phyloP scores from a whole-genome alignment of 176 grass and related monocot species.

The Raddia distichophylla region DNA sequence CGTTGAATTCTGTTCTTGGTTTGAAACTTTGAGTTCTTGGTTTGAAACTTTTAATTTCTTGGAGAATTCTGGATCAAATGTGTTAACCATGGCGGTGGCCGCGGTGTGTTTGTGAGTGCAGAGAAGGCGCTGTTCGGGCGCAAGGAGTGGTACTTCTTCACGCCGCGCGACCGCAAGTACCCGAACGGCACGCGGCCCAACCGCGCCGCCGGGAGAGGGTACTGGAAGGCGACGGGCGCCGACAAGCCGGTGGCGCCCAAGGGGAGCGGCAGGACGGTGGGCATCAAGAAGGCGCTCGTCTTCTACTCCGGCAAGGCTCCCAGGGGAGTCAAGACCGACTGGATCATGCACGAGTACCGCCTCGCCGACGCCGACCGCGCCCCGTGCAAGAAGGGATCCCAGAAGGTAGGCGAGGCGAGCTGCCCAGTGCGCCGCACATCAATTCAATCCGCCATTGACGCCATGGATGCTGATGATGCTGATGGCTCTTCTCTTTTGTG shows the following conservation, averaged over 20 bases:
- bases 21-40: not conserved
- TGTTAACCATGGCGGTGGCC: not conserved
- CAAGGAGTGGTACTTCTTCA: constrained; percentile 87
- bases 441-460: not conserved
- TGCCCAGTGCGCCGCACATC: not conserved
- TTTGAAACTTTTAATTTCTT: not conserved
- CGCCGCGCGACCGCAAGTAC: constrained; percentile 80
- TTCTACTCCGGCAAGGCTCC: constrained; percentile 83
- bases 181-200: constrained; percentile 75
- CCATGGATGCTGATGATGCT: not conserved
- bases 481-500: not conserved
- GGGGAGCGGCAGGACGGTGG: constrained; percentile 38
- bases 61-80: not conserved
- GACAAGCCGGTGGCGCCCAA: constrained; percentile 60
- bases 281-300: constrained; percentile 77
- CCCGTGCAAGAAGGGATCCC: constrained; percentile 53
- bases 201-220: constrained; percentile 62
- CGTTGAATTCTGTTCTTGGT: not conserved
- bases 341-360: constrained; percentile 93
- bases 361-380: constrained; percentile 54
- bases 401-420: constrained; percentile 41
- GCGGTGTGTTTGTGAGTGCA: constrained; percentile 3
- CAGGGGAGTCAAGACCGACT: constrained; percentile 69
- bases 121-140: constrained; percentile 77
- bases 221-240: constrained; percentile 84